Evolutionary conservation across 2,329 filamentous ascomycete genomes (phyloP).

Genomic region (Diaporthe aspalathi): DNA sequence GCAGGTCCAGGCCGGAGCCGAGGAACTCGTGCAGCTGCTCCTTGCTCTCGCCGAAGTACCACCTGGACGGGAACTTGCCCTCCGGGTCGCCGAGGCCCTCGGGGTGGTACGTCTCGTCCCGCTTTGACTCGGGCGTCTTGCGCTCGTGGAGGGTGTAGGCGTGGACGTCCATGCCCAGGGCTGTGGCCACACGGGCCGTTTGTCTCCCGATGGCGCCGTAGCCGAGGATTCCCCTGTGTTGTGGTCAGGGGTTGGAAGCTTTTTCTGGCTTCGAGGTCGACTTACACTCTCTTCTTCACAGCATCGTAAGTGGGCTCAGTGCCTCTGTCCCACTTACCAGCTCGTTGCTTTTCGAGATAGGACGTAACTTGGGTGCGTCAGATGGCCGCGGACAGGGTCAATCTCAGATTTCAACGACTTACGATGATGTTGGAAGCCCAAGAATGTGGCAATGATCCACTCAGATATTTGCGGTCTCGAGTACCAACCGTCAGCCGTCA

Average conservation of each 20-base stretch:
- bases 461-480: conserved; percentile 66
- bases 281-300: conserved; percentile 62
- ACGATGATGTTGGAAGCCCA: conserved; percentile 62
- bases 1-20: conserved; percentile 61
- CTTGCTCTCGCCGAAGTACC: conserved; percentile 60
- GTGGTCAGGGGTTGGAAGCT: neutral
- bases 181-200: conserved; percentile 66
- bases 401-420: conserved; percentile 41
- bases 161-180: conserved; percentile 77
- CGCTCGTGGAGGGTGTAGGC: conserved; percentile 80
- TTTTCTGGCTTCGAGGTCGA: neutral
- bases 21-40: conserved; percentile 63
- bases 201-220: conserved; percentile 68
- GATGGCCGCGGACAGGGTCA: neutral
- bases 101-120: conserved; percentile 74
- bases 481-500: neutral
- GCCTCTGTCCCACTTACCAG: conserved; percentile 56
- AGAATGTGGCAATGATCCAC: conserved; percentile 65
- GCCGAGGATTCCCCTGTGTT: conserved; percentile 60
- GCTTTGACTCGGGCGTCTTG: conserved; percentile 71
- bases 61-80: conserved; percentile 60
- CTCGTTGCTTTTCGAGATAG: conserved; percentile 58
- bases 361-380: conserved; percentile 51
- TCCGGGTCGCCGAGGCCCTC: conserved; percentile 70
- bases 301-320: conserved; percentile 53